phyloP scores from a whole-genome alignment of 208 protist species.

The Naegleria gruberi region DNA sequence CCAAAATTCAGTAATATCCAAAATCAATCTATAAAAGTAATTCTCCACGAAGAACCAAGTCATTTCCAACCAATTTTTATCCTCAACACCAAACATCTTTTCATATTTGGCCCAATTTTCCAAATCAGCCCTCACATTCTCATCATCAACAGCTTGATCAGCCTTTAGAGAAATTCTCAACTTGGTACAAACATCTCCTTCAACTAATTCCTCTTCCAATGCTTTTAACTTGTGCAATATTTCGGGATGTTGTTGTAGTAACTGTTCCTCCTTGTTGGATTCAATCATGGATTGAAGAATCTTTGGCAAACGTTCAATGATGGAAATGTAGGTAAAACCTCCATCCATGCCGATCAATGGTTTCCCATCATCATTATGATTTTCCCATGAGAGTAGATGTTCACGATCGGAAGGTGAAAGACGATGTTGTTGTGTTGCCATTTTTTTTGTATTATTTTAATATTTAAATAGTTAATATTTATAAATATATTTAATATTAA shows the following conservation, averaged over 20 bases:
- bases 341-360: neutral
- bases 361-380: neutral
- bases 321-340: slow-evolving; percentile 5
- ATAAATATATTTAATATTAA: no score
- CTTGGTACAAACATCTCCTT: no score
- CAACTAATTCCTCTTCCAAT: neutral
- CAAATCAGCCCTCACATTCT: neutral
- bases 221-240: neutral
- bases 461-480: no score
- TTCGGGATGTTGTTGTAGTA: neutral
- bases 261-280: neutral
- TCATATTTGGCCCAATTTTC: neutral
- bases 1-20: neutral
- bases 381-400: no score
- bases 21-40: neutral
- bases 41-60: slow-evolving; percentile 7
- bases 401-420: no score
- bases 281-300: neutral
- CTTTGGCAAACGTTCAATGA: neutral
- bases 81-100: neutral
- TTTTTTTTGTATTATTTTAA: no score
- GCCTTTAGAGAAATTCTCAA: no score
- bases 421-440: no score
- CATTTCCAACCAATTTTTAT: neutral
- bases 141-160: neutral